phyloP scores from a whole-genome alignment of 345 rosid genomes.

The Populus pruinosa region DNA sequence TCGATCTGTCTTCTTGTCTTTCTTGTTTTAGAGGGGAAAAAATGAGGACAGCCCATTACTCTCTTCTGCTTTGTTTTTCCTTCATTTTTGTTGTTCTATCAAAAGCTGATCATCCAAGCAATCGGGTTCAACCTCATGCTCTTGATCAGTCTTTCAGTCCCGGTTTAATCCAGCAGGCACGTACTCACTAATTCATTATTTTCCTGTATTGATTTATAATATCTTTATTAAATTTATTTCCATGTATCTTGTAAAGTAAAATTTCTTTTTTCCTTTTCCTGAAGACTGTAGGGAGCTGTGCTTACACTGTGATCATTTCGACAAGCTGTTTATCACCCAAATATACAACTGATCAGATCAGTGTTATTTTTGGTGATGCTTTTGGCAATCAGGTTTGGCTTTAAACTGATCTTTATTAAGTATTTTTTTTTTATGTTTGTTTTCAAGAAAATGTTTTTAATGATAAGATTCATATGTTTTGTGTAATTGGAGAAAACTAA shows the following conservation, averaged over 20 bases:
- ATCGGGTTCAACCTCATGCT: slow-evolving; percentile 36
- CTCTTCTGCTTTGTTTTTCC: slow-evolving; percentile 23
- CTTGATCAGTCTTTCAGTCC: slow-evolving; percentile 39
- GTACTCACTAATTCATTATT: too few species aligned
- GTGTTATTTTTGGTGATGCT: slow-evolving; percentile 69
- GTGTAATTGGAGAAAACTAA: background rate
- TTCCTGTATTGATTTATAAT: background rate
- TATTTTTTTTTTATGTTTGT: background rate
- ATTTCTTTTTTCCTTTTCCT: background rate
- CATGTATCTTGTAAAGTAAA: background rate
- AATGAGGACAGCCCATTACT: slow-evolving; percentile 19
- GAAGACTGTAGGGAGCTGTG: slow-evolving; percentile 35
- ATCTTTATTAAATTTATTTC: background rate
- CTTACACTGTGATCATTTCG: slow-evolving; percentile 27
- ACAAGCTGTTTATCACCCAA: slow-evolving; percentile 65
- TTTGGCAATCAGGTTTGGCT: slow-evolving; percentile 60
- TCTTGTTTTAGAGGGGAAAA: background rate
- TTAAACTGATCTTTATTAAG: background rate
- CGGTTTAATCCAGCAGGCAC: slow-evolving; percentile 50
- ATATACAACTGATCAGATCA: slow-evolving; percentile 65
- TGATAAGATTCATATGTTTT: too few species aligned
- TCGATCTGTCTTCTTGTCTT: background rate
- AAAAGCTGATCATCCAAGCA: slow-evolving; percentile 19
- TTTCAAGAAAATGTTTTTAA: too few species aligned
- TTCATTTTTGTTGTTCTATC: slow-evolving; percentile 13